Conservation (phyloP, 176 grass and related monocot genomes). For the Oryza brachyantha region DNA sequence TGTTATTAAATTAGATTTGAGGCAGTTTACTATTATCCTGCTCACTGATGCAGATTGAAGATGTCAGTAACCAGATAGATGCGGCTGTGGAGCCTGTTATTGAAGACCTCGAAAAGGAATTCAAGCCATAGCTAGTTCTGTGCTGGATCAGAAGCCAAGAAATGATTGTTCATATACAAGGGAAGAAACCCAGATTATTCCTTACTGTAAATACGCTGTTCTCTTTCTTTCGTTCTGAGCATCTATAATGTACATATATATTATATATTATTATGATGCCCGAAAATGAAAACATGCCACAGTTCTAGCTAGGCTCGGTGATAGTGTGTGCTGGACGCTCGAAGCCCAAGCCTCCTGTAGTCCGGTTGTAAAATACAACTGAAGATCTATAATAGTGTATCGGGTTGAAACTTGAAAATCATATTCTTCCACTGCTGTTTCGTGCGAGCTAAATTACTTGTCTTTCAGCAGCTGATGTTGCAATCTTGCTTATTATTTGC, state of each 20-base stretch:
- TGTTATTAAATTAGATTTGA: neutral
- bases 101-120: conserved; percentile 44
- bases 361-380: neutral
- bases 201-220: conserved; percentile 33
- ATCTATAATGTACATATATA: conserved; percentile 24
- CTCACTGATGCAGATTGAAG: conserved; percentile 40
- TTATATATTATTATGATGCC: conserved; percentile 12
- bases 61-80: conserved; percentile 37
- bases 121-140: conserved; percentile 27
- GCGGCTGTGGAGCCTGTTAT: conserved; percentile 48
- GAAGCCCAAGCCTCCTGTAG: neutral
- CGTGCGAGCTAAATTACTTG: neutral
- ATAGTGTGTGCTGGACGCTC: neutral
- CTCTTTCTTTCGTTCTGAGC: conserved; percentile 3
- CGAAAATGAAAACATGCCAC: neutral
- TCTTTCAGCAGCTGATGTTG: neutral
- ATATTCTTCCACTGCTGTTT: neutral
- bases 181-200: neutral
- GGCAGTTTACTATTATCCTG: neutral
- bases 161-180: neutral
- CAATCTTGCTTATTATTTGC: neutral
- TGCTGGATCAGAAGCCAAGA: conserved; percentile 25
- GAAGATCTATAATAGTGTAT: neutral
- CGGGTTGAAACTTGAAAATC: neutral
- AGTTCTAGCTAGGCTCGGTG: conserved; percentile 13